A percentile compares a stretch with the other conserved stretches of the same genome.
Conservation (phyloP, 1,284 basidiomycete genomes). For the Inonotus hispidus region DNA sequence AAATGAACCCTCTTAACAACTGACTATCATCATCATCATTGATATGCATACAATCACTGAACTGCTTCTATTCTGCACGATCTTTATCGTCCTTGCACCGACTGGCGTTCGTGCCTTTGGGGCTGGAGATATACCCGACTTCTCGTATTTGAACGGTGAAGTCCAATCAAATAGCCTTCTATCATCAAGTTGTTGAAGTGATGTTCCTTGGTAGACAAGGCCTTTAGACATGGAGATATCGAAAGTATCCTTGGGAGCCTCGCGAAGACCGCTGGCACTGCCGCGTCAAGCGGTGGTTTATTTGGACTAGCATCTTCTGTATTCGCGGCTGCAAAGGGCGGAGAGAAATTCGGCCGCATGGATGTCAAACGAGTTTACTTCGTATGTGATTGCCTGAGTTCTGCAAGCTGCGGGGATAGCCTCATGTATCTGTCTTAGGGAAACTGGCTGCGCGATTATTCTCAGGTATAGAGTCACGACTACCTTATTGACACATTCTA, state of each 20-base stretch:
- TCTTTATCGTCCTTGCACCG: conserved; percentile 44
- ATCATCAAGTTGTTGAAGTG: neutral
- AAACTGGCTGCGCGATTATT: conserved; percentile 62
- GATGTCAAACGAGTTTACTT: conserved; percentile 65
- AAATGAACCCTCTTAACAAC: neutral
- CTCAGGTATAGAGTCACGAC: conserved; percentile 40
- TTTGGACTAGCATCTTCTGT: conserved; percentile 45
- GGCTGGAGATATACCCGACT: conserved; percentile 58
- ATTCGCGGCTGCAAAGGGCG: conserved; percentile 39
- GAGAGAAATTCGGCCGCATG: conserved; percentile 52
- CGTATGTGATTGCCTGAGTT: conserved; percentile 31
- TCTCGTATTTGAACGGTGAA: conserved; percentile 29
- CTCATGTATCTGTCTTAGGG: conserved; percentile 34
- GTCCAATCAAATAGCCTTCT: neutral
- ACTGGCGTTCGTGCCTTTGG: conserved; percentile 47
- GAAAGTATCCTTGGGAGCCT: conserved; percentile 54
- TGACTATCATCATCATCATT: neutral
- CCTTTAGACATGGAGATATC: conserved; percentile 74
- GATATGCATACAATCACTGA: conserved; percentile 25
- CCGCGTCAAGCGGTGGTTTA: conserved; percentile 40
- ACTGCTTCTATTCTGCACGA: conserved; percentile 38
- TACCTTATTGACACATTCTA: conserved; percentile 14
- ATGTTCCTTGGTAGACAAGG: conserved; percentile 43
- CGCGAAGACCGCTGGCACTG: conserved; percentile 50
- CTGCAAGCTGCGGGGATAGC: neutral